Evolutionary conservation across 768 basidiomycete species (phyloP), one percentile per base, ranked within the genome.

Genomic region (Lactarius akahatsu): DNA sequence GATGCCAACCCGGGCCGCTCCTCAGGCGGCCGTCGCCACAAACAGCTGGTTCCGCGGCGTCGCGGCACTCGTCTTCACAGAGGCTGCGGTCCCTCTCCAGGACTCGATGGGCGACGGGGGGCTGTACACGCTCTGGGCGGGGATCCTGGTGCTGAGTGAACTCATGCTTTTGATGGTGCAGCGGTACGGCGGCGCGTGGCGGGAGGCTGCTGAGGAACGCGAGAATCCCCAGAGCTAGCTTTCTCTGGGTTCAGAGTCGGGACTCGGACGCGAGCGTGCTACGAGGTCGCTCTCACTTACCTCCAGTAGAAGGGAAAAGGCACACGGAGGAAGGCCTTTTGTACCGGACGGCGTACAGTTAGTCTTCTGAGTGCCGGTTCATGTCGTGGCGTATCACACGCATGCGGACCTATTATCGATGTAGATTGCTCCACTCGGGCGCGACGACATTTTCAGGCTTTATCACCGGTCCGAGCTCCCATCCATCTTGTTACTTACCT

Each of bases 1-100:
- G 94, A 97, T 71, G 86, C 92, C 5, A 97, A 96, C 73, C 79
- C 81, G 7, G 94, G 94, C 10, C 83, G 90, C 34, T 91, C 91
- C 2, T 86, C 89, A n/a, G 4, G 85, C 85, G 3, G 92, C 90
- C 1, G 84, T 86, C 8, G 92, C 93, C 0, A 77, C 82, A 34
- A 96, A 96, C 74, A 90, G 89, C 64, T 83, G 83, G 36, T 90
- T 90, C 75, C 83, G 94, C 58, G 92, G 94, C 0, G 54, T 82
- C 4, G 77, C 82, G 18, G 92, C 88, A 3, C 90, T 90, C 73
- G 72, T 90, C 20, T 84, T 86, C 1, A 85, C 85, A 1, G 90
- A 94, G 74, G 78, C 89, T 7, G 89, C 89, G 0, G 85, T 90
- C 0, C 91, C 91, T 0, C 78, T 66, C 6, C 70, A 91, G 82